Evolutionary conservation across 352 stramenopile genomes (phyloP), one percentile per base, ranked within the genome.

Genomic region (Phytophthora hybrid): DNA sequence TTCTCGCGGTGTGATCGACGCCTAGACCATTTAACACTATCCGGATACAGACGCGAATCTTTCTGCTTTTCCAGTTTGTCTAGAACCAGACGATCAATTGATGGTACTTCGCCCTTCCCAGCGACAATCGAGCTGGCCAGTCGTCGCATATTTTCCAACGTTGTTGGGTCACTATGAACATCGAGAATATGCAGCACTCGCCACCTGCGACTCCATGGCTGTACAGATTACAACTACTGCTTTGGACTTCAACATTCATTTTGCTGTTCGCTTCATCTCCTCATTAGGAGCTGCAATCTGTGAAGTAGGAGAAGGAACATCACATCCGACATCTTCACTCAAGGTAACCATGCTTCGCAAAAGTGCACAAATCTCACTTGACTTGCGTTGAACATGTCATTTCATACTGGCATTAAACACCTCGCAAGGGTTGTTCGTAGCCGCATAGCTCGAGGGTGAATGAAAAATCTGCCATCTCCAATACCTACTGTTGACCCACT

Each of bases 131-230:
- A 58, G 26, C 14, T 70, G 7, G 54, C 63, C 29, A 53, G 14
- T 23, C 44, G 26, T 52, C 56, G 34, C 29, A 73, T 58, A 7
- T 16, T 39, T 46, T 37, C 34, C 31, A 61, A 37, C 2, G 44
- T 32, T 14, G 31, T 31, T 4, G 18, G 16, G 32, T 69, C 64
- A 21, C 47, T 26, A 51, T 58, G 39, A 14, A 61, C n/a, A 11
- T 69, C 67, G 52, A 74, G 44, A 21, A 74, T 60, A 34, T 68
- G 59, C 16, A 74, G 5, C 3, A 74, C 67, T 1, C 44, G 19
- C 13, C n/a, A 62, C n/a, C 11, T 52, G 44, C n/a, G 19, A 23
- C 7, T 47, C 44, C 1, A 51, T 10, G 6, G 7, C 7, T 5
- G 13, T 52, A 23, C 44, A 18, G 1, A 59, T 14, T 18, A 69